Base-by-base conservation (phyloP, 768 basidiomycete genomes). In the Suillus clintonianus region DNA sequence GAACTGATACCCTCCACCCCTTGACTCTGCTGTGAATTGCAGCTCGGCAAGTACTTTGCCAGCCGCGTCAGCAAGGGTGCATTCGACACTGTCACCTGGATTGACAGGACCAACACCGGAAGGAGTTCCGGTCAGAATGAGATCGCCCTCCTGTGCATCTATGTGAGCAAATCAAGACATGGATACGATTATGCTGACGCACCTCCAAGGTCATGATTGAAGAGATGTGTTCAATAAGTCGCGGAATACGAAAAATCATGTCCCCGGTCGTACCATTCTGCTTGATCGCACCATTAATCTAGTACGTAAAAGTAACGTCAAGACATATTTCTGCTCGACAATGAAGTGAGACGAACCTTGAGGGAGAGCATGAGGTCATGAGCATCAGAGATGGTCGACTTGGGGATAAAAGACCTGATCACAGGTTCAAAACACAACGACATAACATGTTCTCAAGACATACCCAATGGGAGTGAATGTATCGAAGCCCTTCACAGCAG, bases 141-240 rank as follows among this genome's bases (percentile, higher is more conserved):
- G 79, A 68, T 97, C 95, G 14, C 94, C 94, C 76, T 95, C 94
- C 92, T 96, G 74, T 22, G 30, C 24, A 13, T 9, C 41, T 45
- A 8, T 37, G 51, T 56, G 27, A 56, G 60, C 51, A 17, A 45
- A 60, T 32, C 59, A 59, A 27, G 30, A 58, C 14, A 8, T 15
- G 7, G 34, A 56, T 9, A 47, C 59, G 24, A 7, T 41, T 36
- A 5, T 51, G 13, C 47, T 2, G 59, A 70, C 80, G 54, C 17
- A 91, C 95, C 84, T 97, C 95, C n/a, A 99, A 83, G 0, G 90
- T 89, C 95, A 99, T 97, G 76, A 99, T 96, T 5, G 94, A 92
- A 2, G 95, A 97, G 61, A 97, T 84, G 71, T 97, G 95, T 67
- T 91, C 87, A 66, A 99, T 90, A 57, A 99, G 82, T 24, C 86